These are phyloP conservation scores for Fallopia convolvulus DNA, from an alignment of 148 eudicot species.

Conservation along the genomic window DNA sequence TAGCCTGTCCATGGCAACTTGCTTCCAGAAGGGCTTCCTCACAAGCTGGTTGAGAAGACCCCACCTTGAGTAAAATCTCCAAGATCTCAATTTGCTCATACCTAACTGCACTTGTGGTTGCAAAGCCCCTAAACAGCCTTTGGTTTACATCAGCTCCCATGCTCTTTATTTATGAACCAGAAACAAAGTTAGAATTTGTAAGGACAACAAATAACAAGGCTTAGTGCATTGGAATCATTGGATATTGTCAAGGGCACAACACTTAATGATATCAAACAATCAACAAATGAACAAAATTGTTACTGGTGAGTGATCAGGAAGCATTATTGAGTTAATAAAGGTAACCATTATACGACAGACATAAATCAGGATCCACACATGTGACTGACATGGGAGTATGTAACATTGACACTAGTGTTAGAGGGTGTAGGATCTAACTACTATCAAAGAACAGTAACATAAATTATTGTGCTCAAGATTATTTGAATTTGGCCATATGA, in stretches of 20 bases:
- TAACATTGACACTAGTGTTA: neutral
- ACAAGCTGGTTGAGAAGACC: constrained; percentile 90
- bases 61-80: constrained; percentile 75
- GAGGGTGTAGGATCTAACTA: neutral
- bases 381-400: constrained; percentile 5
- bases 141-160: constrained; percentile 89
- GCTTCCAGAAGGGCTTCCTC: constrained; percentile 94
- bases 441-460: neutral
- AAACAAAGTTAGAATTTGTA: neutral
- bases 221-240: neutral
- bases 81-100: constrained; percentile 73
- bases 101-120: constrained; percentile 76
- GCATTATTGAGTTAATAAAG: neutral
- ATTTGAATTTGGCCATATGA: neutral
- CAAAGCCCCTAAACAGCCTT: constrained; percentile 73
- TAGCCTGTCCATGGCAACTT: constrained; percentile 63
- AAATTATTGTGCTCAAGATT: neutral
- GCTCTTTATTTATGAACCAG: constrained; percentile 23
- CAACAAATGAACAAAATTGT: neutral
- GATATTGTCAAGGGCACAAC: neutral
- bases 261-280: neutral
- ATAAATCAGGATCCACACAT: neutral
- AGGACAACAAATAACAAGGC: neutral
- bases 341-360: neutral
- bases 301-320: neutral